These are phyloP conservation scores for Bothriochloa decipiens DNA, from an alignment of 176 grass and related monocot species.

Conservation along the genomic window DNA sequence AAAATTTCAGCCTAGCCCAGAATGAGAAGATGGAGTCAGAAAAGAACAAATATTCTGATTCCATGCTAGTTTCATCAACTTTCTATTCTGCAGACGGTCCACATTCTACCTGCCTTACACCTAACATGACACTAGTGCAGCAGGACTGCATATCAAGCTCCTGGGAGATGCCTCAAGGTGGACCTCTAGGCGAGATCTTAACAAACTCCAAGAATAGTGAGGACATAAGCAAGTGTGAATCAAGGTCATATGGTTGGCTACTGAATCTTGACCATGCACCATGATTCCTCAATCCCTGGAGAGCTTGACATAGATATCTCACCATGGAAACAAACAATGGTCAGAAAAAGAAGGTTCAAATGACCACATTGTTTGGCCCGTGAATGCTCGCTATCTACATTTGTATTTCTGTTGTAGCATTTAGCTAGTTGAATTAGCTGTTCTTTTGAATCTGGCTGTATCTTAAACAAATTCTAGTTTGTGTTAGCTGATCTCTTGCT, in stretches of 20 bases:
- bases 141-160: slow-evolving; percentile 57
- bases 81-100: slow-evolving; percentile 42
- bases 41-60: slow-evolving; percentile 44
- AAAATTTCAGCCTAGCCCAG: slow-evolving; percentile 62
- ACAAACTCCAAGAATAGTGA: slow-evolving; percentile 56
- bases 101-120: slow-evolving; percentile 26
- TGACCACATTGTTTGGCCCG: slow-evolving; percentile 15
- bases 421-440: slow-evolving; percentile 33
- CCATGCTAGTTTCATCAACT: slow-evolving; percentile 20
- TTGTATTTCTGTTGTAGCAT: slow-evolving; percentile 1
- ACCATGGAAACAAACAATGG: slow-evolving; percentile 10
- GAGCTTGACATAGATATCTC: slow-evolving; percentile 4
- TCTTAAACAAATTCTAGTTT: slow-evolving; percentile 24
- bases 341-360: slow-evolving; percentile 12
- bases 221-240: slow-evolving; percentile 32
- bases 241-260: slow-evolving; percentile 57
- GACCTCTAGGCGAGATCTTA: slow-evolving; percentile 78
- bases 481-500: slow-evolving; percentile 7
- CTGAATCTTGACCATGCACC: slow-evolving; percentile 47
- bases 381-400: slow-evolving; percentile 13
- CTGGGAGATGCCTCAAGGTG: slow-evolving; percentile 67
- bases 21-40: slow-evolving; percentile 38
- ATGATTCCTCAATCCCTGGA: slow-evolving; percentile 23
- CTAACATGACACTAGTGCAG: slow-evolving; percentile 46
- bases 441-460: slow-evolving; percentile 43